A percentile compares a stretch with the other conserved stretches of the same genome.
Evolutionary conservation across 495 filamentous ascomycete species (phyloP).

Genomic region (Mytilinidion resinicola): DNA sequence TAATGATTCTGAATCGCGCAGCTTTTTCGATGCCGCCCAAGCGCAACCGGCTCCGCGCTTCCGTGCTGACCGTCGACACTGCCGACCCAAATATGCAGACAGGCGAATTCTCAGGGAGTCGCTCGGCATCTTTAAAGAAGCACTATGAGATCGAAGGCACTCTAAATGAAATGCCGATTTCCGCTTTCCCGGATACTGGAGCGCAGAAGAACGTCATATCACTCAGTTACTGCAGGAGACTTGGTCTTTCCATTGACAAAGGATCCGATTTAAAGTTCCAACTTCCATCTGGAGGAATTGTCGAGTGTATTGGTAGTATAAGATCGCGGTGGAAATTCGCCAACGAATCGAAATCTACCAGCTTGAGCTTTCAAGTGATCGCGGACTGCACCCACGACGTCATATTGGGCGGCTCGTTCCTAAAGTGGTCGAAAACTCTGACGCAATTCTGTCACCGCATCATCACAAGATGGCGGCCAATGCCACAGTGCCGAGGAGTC

Average conservation of each 20-base stretch:
- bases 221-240: too few species aligned
- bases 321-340: background rate
- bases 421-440: background rate
- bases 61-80: too few species aligned
- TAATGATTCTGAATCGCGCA: too few species aligned
- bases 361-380: background rate
- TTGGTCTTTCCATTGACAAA: too few species aligned
- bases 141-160: background rate
- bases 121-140: background rate
- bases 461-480: background rate
- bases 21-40: too few species aligned
- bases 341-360: too few species aligned
- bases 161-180: background rate
- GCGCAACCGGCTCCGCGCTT: too few species aligned
- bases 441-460: background rate
- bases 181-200: background rate
- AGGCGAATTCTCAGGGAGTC: too few species aligned
- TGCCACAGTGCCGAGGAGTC: background rate
- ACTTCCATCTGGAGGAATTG: too few species aligned
- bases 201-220: background rate
- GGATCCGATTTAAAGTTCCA: too few species aligned
- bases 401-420: background rate
- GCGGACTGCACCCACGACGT: background rate
- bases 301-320: too few species aligned
- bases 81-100: too few species aligned